phyloP scores from a whole-genome alignment of 805 yeast species.

The Teunomyces atbi region DNA sequence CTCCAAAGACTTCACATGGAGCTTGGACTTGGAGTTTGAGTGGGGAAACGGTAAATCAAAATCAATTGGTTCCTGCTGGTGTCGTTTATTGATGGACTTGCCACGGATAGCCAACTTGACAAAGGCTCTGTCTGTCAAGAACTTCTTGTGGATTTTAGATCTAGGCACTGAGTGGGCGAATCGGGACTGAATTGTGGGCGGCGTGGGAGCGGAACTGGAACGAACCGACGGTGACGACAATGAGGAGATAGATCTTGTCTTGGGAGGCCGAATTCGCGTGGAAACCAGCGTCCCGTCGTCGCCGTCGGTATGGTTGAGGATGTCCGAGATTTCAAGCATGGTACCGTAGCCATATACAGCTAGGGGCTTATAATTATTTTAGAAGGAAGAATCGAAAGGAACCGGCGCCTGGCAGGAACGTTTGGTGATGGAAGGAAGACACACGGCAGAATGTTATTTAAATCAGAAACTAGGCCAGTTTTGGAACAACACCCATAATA shows the following conservation, averaged over 20 bases:
- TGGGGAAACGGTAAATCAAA: not conserved
- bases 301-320: slow-evolving; percentile 14
- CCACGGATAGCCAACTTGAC: slow-evolving; percentile 30
- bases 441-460: slow-evolving; percentile 1
- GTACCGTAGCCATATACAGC: not conserved
- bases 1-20: slow-evolving; percentile 45
- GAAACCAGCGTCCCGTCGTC: not conserved
- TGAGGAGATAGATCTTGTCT: slow-evolving; percentile 4
- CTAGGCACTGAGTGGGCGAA: slow-evolving; percentile 8
- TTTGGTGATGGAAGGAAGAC: not conserved
- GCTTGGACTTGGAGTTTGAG: slow-evolving; percentile 21
- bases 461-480: not conserved
- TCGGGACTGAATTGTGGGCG: not conserved
- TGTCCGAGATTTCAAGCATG: slow-evolving; percentile 19
- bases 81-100: slow-evolving; percentile 22
- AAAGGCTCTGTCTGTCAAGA: slow-evolving; percentile 8
- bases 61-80: not conserved
- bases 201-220: not conserved
- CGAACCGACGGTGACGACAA: slow-evolving; percentile 4
- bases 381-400: not conserved
- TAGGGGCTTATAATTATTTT: not conserved
- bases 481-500: slow-evolving; percentile 3
- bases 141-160: slow-evolving; percentile 12
- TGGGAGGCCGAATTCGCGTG: not conserved
- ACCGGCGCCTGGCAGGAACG: not conserved